Evolutionary conservation across 495 filamentous ascomycete genomes (phyloP).

Genomic region (Xylaria curta): DNA sequence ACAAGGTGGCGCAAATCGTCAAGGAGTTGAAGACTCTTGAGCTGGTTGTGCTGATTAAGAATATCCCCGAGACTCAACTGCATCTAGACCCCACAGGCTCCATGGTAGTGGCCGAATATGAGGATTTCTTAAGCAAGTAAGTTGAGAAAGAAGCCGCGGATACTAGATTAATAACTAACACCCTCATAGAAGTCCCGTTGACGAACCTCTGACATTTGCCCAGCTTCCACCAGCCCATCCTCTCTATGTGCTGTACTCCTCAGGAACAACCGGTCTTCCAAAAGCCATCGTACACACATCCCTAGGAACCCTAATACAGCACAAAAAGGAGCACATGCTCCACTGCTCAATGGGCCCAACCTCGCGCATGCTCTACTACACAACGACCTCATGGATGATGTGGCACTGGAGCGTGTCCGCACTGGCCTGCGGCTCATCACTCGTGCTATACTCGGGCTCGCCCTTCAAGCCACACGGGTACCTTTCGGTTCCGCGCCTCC

Average conservation of each 20-base stretch:
- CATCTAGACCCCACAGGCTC: conserved; percentile 56
- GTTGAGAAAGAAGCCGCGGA: not conserved
- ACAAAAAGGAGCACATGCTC: conserved; percentile 91
- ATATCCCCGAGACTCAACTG: conserved; percentile 56
- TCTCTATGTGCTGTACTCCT: conserved; percentile 87
- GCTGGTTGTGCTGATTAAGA: conserved; percentile 73
- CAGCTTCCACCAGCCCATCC: conserved; percentile 83
- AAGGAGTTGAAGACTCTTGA: conserved; percentile 64
- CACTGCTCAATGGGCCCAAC: conserved; percentile 72
- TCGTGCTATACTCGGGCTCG: conserved; percentile 88
- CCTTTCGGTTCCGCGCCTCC: conserved; percentile 49
- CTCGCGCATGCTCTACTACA: conserved; percentile 77
- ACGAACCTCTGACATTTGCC: conserved; percentile 66
- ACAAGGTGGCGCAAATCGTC: conserved; percentile 76
- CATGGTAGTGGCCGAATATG: conserved; percentile 54
- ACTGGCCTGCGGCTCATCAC: conserved; percentile 76
- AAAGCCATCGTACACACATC: conserved; percentile 93
- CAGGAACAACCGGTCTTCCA: conserved; percentile 86
- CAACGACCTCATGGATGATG: conserved; percentile 96
- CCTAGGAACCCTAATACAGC: conserved; percentile 85
- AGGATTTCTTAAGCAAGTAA: conserved; percentile 45
- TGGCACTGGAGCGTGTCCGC: conserved; percentile 93
- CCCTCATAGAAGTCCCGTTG: conserved; percentile 35
- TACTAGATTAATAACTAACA: conserved; percentile 20
- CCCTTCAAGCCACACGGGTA: conserved; percentile 69